Conservation (phyloP, 2,329 filamentous ascomycete species). For the Lasiodiplodia gonubiensis region DNA sequence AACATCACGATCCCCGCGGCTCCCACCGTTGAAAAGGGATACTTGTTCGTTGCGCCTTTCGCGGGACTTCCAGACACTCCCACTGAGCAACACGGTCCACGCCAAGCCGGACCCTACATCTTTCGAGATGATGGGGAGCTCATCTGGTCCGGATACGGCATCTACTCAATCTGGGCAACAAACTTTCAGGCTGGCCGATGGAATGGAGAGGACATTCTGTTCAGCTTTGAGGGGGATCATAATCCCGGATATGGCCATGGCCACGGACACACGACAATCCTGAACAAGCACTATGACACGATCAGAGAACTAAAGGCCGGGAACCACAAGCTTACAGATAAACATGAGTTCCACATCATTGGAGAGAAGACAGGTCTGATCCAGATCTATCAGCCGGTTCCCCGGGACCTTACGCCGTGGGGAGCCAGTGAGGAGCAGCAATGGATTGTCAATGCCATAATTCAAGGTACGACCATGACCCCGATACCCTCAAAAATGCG, state of each 20-base stretch:
- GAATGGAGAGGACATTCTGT: slow-evolving; percentile 60
- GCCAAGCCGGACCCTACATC: slow-evolving; percentile 62
- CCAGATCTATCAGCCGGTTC: slow-evolving; percentile 60
- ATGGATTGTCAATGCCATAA: slow-evolving; percentile 62
- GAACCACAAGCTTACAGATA: slow-evolving; percentile 48
- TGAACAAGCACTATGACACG: slow-evolving; percentile 62
- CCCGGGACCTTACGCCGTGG: slow-evolving; percentile 44
- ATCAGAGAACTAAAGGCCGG: slow-evolving; percentile 60
- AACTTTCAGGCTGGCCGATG: slow-evolving; percentile 61
- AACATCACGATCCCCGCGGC: slow-evolving; percentile 54
- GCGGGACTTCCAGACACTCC: slow-evolving; percentile 35
- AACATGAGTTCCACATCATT: slow-evolving; percentile 63
- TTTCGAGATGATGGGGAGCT: slow-evolving; percentile 61
- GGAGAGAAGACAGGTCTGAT: slow-evolving; percentile 61
- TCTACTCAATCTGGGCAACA: slow-evolving; percentile 59
- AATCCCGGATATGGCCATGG: slow-evolving; percentile 60
- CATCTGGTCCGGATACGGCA: slow-evolving; percentile 62
- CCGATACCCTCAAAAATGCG: not conserved
- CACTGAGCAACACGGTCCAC: slow-evolving; percentile 51
- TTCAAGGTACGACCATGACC: slow-evolving; percentile 52
- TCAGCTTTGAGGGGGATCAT: slow-evolving; percentile 61
- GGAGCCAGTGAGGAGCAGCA: slow-evolving; percentile 57
- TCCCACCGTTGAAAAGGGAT: slow-evolving; percentile 49
- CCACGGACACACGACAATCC: slow-evolving; percentile 59
- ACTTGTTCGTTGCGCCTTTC: slow-evolving; percentile 53